Evolutionary conservation across 495 filamentous ascomycete genomes (phyloP), one percentile per base, ranked within the genome.

Genomic region (Penicillium soppii): DNA sequence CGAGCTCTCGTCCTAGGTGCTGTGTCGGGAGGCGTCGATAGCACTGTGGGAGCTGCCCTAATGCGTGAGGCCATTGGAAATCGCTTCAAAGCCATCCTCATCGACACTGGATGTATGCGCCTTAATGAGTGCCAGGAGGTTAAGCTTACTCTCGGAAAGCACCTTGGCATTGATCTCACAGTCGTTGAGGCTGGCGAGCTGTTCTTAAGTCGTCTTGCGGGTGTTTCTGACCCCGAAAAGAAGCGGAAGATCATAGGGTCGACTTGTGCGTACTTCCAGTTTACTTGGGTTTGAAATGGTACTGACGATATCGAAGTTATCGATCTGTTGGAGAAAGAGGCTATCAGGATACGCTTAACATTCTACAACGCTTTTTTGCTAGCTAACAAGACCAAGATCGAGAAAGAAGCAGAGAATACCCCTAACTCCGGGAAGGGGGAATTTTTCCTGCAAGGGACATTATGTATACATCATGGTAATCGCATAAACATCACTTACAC

Each of bases 31-130:
- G 92, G 92, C 59, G 92, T 97, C 4, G 92, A 97, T 65, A 87
- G 82, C 8, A 97, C 92, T 7, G 92, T 79, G 13, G 92, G 86
- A 2, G 92, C 92, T 1, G 86, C 86, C 62, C 76, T 96, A 3
- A 95, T 95, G 89, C 72, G 84, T 29, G 77, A 86, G 50, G 89
- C 87, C 15, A 92, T 95, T 54, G 90, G 90, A 5, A 82, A 89
- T 54, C 81, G 92, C 8, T 97, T 96, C 72, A 84, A n/a, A 53
- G 91, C 92, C 30, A 84, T 97, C 0, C 78, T 96, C 1, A 83
- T 97, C 17, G 82, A 97, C 72, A 96, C 90, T 51, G 90, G 91
- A 13, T 78, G 90, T 43, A 86, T 97, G 82, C 83, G 92, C 29
- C 75, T 91, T 29, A 83, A 94, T 57, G 94, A 97, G 70, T 90